Evolutionary conservation across 176 grass and related monocot species (phyloP), one percentile per base, ranked within the genome.

Genomic region (Lolium perenne): DNA sequence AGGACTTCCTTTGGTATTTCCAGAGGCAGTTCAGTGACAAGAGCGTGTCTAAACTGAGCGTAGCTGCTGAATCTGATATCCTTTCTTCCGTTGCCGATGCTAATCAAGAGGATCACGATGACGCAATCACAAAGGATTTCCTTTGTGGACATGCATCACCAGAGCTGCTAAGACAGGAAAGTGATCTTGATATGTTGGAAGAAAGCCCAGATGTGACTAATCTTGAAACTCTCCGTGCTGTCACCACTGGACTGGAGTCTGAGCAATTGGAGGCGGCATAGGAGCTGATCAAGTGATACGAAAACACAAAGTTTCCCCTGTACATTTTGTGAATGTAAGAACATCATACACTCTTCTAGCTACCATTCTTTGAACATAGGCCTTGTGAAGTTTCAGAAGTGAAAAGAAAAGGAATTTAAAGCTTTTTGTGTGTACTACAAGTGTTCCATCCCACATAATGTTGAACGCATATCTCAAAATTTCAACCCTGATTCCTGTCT

Each of bases 21-120:
- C 79, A 92, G 78, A 83, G 85, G 78, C 90, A 92, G 71, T 83
- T 88, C 80, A 91, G 91, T 3, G 83, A 86, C 32, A 66, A 86
- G 85, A 89, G 86, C 16, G 83, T 82, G 54, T 90, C 85, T 3
- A 90, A 81, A 79, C 13, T 77, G 50, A 81, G 77, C 43, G 7
- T 45, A 1, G 83, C 81, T 48, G 48, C 88, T 46, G 88, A 90
- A 47, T 82, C 83, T n/a, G 84, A 83, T 76, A 83, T 41, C 7
- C 22, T 79, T 26, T 91, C 89, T 75, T 84, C 85, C 0, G 75
- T 43, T 1, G 40, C 60, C 12, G 6, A 66, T 8, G 64, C 64
- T 9, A 83, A 90, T n/a, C 83, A 49, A 47, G 88, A 90, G 70
- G 79, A 81, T 50, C 59, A 20, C 5, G 75, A 67, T 23, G 85